A percentile compares a stretch with the other conserved stretches of the same genome.
Evolutionary conservation across 176 grass and related monocot species (phyloP).

Genomic region (Carex scoparia): DNA sequence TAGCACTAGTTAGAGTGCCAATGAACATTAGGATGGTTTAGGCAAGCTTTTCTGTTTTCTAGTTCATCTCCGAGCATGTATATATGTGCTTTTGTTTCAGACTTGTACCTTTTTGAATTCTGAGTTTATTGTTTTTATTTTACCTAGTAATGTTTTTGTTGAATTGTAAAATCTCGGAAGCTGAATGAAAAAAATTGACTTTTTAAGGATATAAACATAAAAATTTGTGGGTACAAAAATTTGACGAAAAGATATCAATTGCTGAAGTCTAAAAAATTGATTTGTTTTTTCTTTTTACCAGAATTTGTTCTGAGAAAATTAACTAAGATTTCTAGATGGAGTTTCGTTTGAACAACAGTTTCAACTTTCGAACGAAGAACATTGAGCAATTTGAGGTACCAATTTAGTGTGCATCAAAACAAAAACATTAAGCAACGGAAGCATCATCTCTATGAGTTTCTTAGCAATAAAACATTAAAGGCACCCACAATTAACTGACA

Average conservation of each 20-base stretch:
- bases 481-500: too few species aligned
- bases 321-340: too few species aligned
- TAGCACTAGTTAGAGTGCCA: background rate
- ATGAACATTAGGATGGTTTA: background rate
- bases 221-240: too few species aligned
- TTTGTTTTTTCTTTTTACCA: too few species aligned
- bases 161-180: background rate
- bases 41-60: background rate
- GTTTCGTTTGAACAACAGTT: too few species aligned
- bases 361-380: too few species aligned
- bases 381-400: background rate
- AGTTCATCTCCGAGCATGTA: background rate
- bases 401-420: background rate
- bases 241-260: too few species aligned
- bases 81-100: background rate
- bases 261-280: too few species aligned
- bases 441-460: background rate
- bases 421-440: background rate
- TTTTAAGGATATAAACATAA: background rate
- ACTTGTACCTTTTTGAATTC: background rate
- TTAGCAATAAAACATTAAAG: background rate
- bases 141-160: background rate
- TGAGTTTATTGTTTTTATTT: background rate
- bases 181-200: background rate
- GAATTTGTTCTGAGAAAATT: too few species aligned